Base-by-base conservation (phyloP, 495 filamentous ascomycete species). In the Letharia lupina region DNA sequence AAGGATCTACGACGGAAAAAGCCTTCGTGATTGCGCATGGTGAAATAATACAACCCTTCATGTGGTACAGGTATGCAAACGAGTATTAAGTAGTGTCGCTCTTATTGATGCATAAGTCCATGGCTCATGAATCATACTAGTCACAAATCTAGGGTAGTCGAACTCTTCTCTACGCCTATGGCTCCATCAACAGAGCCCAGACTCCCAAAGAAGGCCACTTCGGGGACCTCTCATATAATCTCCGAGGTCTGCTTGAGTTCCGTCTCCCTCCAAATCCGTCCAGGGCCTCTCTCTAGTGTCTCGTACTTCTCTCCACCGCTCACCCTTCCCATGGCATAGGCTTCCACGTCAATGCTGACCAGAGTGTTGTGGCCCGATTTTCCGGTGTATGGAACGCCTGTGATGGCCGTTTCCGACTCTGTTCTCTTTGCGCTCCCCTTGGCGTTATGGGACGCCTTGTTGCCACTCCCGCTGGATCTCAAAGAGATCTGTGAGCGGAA, bases 191-290 rank as follows among this genome's bases (percentile, higher is more conserved):
- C 11, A 33, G 52, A 20, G 31, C 52, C 50, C 13, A 35, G 13
- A 33, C 12, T 33, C 15, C 52, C 13, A 1, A 11, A 20, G 18
- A 56, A 54, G 50, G 5, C 0, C 28, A 52, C 8, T 4, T 35
- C 52, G 3, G 28, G 15, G 31, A 0, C 31, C 1, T 56, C 52
- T 56, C 31, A 56, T 4, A 56, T 12, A 0, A 56, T 8, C 13
- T 56, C 52, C 52, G 52, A 56, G 28, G 10, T 56, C 52, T 56
- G 52, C 52, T 56, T 33, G 12, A 56, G 52, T 56, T 56, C 52
- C 4, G 52, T 56, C 52, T 56, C 52, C 52, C 52, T 56, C 52
- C 52, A 56, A 56, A 56, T 56, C 52, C 52, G 52, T 35, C 52
- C 52, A 33, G 52, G 52, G 2, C 52, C 52, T 35, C 52, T 56